Conservation (phyloP, 441 rosid genomes). For the Pelargonium cotyledonis region DNA sequence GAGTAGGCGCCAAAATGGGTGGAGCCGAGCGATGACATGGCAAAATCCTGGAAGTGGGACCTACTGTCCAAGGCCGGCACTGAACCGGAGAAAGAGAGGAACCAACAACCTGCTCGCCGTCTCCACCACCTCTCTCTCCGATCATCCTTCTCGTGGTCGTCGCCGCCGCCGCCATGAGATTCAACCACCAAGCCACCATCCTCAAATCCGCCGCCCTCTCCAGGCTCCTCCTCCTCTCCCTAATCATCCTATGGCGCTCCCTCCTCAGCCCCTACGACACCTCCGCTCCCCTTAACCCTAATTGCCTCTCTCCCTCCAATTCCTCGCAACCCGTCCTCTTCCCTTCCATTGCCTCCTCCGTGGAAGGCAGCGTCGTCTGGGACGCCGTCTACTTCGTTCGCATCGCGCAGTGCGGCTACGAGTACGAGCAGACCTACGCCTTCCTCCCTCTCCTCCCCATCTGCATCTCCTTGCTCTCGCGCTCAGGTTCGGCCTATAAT, state of each 20-base stretch:
- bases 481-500: constrained; percentile 39
- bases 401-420: constrained; percentile 80
- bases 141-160: neutral
- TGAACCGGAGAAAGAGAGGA: too few relatives aligned
- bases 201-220: constrained; percentile 57
- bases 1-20: too few relatives aligned
- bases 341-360: constrained; percentile 36
- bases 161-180: neutral
- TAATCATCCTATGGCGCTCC: constrained; percentile 59
- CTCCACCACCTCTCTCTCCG: too few relatives aligned
- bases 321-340: constrained; percentile 19
- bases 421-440: constrained; percentile 85
- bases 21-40: too few relatives aligned
- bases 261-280: constrained; percentile 72
- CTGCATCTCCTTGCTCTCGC: constrained; percentile 46
- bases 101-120: too few relatives aligned
- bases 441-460: constrained; percentile 82
- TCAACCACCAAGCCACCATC: constrained; percentile 24
- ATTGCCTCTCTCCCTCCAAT: constrained; percentile 34
- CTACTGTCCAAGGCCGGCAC: too few relatives aligned
- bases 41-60: too few relatives aligned
- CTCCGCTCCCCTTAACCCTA: constrained; percentile 56
- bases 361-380: constrained; percentile 75
- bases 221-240: constrained; percentile 43
- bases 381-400: constrained; percentile 75